A percentile compares a stretch with the other conserved stretches of the same genome.
These are phyloP conservation scores for Cenchrus purpureus DNA, from an alignment of 176 grass and related monocot genomes.

Conservation along the genomic window DNA sequence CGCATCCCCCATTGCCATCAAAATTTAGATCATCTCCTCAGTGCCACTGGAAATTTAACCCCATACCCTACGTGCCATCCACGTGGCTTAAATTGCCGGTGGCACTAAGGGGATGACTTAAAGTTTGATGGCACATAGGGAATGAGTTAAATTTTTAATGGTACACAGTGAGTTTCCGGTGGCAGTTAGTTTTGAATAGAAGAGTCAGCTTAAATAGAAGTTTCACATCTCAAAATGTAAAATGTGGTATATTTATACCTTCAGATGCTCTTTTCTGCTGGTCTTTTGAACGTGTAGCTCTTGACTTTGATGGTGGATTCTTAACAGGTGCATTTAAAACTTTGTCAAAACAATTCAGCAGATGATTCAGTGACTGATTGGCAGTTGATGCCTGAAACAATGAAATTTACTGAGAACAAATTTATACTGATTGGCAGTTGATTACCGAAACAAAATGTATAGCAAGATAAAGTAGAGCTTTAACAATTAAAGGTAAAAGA, in stretches of 20 bases:
- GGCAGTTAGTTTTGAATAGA: neutral
- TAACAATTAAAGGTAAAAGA: conserved; percentile 5
- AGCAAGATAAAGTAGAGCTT: neutral
- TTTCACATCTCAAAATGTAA: conserved; percentile 1
- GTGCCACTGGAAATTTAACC: too few species aligned
- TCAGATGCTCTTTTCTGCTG: conserved; percentile 50
- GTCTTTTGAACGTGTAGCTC: conserved; percentile 40
- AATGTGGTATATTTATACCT: conserved; percentile 43
- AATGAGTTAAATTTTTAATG: too few species aligned
- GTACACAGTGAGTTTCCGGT: too few species aligned
- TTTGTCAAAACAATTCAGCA: conserved; percentile 69
- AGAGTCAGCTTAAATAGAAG: conserved; percentile 23
- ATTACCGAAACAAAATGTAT: conserved; percentile 37
- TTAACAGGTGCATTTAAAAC: conserved; percentile 41
- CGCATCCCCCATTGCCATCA: too few species aligned
- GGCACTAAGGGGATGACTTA: too few species aligned
- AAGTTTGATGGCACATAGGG: too few species aligned
- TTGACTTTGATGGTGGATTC: conserved; percentile 33
- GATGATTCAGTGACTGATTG: conserved; percentile 59
- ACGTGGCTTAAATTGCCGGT: too few species aligned
- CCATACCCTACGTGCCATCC: too few species aligned
- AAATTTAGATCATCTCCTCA: too few species aligned
- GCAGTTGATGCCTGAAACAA: conserved; percentile 56
- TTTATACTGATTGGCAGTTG: conserved; percentile 41
- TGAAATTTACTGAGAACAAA: conserved; percentile 31